A percentile compares a stretch with the other conserved stretches of the same genome.
Evolutionary conservation across 345 rosid species (phyloP).

Genomic region (Erysimum cheiranthoides): DNA sequence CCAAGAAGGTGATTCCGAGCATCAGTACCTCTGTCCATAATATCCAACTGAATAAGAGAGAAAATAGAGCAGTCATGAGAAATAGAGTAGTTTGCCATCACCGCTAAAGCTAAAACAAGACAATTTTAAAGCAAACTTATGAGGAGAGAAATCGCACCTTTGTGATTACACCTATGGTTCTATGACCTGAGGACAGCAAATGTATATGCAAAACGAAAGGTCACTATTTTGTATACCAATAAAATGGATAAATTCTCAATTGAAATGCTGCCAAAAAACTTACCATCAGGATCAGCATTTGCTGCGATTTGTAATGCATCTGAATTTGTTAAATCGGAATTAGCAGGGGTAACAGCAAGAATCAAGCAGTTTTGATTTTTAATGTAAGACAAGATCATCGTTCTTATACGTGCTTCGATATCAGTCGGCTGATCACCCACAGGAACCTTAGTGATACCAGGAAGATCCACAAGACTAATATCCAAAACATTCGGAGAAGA

Average conservation of each 20-base stretch:
- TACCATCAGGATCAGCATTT: conserved; percentile 96
- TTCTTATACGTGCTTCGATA: conserved; percentile 92
- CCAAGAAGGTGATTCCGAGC: conserved; percentile 91
- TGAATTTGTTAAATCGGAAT: conserved; percentile 92
- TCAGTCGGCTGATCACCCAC: conserved; percentile 97
- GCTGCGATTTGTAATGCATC: conserved; percentile 97
- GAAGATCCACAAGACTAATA: conserved; percentile 94
- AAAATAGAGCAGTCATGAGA: conserved; percentile 38
- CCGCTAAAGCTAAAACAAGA: conserved; percentile 13
- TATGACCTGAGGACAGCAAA: conserved; percentile 58
- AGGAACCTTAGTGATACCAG: conserved; percentile 96
- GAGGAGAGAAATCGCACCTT: conserved; percentile 58
- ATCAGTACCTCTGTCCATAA: conserved; percentile 99
- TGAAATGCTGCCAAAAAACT: conserved; percentile 5
- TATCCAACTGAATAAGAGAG: conserved; percentile 72
- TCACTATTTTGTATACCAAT: not conserved
- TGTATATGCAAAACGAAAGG: not conserved
- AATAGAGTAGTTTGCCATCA: conserved; percentile 6
- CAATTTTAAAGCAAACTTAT: not conserved
- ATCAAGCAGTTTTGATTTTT: conserved; percentile 85
- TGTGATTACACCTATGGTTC: conserved; percentile 92
- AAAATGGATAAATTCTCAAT: not conserved
- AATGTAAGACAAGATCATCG: conserved; percentile 95
- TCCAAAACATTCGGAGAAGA: conserved; percentile 93
- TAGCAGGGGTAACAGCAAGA: conserved; percentile 90